Evolutionary conservation across 495 filamentous ascomycete species (phyloP).

Genomic region (Cercophora newfieldiana): DNA sequence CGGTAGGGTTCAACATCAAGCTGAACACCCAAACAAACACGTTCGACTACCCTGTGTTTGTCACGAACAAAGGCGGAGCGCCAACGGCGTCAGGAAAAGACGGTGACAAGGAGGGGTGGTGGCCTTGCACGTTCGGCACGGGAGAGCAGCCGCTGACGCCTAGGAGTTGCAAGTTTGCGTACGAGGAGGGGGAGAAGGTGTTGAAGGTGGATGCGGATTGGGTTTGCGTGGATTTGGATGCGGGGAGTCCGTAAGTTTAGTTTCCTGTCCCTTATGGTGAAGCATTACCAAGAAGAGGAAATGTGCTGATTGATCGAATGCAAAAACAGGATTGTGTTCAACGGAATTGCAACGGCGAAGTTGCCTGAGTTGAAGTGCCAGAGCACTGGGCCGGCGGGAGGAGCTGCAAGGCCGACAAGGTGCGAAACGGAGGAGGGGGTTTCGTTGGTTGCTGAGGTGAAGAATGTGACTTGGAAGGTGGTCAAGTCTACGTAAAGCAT

Average conservation of each 20-base stretch:
- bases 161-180: background rate
- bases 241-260: conserved; percentile 1
- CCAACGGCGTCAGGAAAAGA: background rate
- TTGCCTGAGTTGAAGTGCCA: background rate
- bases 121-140: background rate
- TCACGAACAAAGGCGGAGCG: conserved; percentile 15
- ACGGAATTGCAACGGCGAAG: background rate
- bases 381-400: background rate
- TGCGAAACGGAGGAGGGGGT: background rate
- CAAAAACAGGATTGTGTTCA: background rate
- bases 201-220: background rate
- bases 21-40: conserved; percentile 21
- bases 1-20: conserved; percentile 31
- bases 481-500: too few relatives aligned
- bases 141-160: background rate
- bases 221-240: conserved; percentile 2
- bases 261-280: background rate
- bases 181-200: background rate
- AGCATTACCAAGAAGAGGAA: too few relatives aligned
- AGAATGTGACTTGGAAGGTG: background rate
- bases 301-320: too few relatives aligned
- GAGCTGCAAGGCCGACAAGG: background rate
- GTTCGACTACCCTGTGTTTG: conserved; percentile 24
- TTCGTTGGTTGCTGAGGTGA: background rate
- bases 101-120: background rate